phyloP scores from a whole-genome alignment of 2,329 filamentous ascomycete genomes.

The Cordyceps cateniannulata region DNA sequence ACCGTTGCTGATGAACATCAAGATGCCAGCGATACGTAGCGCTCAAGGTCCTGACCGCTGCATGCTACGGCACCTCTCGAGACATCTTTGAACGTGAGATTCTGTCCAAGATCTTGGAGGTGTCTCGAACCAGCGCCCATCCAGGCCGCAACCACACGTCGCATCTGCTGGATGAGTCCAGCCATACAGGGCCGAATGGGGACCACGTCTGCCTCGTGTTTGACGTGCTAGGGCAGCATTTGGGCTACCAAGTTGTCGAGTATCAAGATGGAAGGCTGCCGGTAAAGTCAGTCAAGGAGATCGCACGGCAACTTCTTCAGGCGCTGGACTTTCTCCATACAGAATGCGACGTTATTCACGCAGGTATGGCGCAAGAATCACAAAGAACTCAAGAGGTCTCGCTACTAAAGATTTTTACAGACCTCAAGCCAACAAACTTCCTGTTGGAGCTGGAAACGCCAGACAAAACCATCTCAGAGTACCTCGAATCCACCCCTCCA shows the following conservation, averaged over 20 bases:
- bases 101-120: constrained; percentile 11
- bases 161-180: constrained; percentile 20
- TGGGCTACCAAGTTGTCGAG: neutral
- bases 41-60: constrained; percentile 22
- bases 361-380: neutral
- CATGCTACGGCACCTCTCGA: constrained; percentile 11
- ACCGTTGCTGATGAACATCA: neutral
- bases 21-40: constrained; percentile 17
- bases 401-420: neutral
- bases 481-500: neutral
- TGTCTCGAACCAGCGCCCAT: constrained; percentile 8
- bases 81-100: constrained; percentile 18
- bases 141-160: constrained; percentile 2
- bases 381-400: no score
- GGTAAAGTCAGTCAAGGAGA: neutral
- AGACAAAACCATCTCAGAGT: neutral
- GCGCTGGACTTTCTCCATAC: constrained; percentile 1
- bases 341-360: constrained; percentile 7
- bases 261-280: neutral
- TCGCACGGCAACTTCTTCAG: neutral
- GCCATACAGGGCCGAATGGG: constrained; percentile 25
- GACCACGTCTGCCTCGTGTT: constrained; percentile 20
- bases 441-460: neutral
- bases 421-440: constrained; percentile 7
- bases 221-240: neutral